Base-by-base conservation (phyloP, 805 yeast species). In the Starmerella powellii region DNA sequence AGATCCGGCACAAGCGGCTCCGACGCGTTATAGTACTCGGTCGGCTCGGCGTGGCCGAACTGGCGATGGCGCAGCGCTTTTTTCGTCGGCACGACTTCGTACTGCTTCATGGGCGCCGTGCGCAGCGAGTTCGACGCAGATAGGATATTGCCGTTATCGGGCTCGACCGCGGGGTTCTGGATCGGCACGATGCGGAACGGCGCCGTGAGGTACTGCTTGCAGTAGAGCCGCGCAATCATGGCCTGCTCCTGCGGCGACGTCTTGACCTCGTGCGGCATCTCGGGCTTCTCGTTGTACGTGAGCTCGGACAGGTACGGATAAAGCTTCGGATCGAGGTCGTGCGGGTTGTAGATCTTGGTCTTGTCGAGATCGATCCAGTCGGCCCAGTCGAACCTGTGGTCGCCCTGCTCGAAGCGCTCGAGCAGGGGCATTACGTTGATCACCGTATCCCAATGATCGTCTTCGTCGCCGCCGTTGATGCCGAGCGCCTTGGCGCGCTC, bases 301-400 rank as follows among this genome's bases (percentile, higher is more conserved):
- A 45, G 30, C 24, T 40, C 15, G 34, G 21, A 21, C 6, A 46
- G 16, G 24, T 44, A 38, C 4, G 52, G 51, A 37, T 46, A 51
- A 3, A 40, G 36, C n/a, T 44, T 41, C 1, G 34, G 31, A 23
- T 48, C 45, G 12, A 51, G 41, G 13, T 40, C 38, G 3, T 37
- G 28, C 5, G 16, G n/a, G 8, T 51, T 49, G 32, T 18, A 47
- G 8, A 42, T 34, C 37, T 18, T 34, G 2, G 43, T 41, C 17
- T 42, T 45, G 20, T 46, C 38, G 13, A 57, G 50, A 38, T 58
- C 62, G 8, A 58, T 30, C 60, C 60, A 57, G 37, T 56, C 51
- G 12, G 44, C 18, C 62, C 62, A 58, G 27, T 50, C 44, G 38
- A 58, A 57, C 3, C 13, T 17, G 6, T 6, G 32, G 21, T 31